phyloP scores from a whole-genome alignment of 2,329 filamentous ascomycete species.

The Colletotrichum liriopes region DNA sequence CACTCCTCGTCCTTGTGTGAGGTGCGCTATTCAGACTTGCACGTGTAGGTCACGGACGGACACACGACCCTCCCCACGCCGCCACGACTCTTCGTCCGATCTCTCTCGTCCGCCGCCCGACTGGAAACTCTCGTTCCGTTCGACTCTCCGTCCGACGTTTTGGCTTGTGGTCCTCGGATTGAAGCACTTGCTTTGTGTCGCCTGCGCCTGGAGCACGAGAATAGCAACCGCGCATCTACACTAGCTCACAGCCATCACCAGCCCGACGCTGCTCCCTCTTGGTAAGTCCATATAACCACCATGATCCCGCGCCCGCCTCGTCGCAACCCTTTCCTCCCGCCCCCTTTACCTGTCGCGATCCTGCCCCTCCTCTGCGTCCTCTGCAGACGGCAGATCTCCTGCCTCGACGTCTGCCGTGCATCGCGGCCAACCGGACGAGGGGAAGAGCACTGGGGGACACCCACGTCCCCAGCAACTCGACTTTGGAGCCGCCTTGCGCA shows the following conservation, averaged over 20 bases:
- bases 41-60: conserved; percentile 21
- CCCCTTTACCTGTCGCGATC: conserved; percentile 23
- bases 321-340: conserved; percentile 4
- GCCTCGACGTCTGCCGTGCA: conserved; percentile 29
- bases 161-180: conserved; percentile 16
- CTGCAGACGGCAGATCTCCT: conserved; percentile 34
- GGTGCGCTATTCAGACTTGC: conserved; percentile 6
- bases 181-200: conserved; percentile 14
- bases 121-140: conserved; percentile 30
- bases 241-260: conserved; percentile 2
- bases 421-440: conserved; percentile 20
- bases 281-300: conserved; percentile 33
- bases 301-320: conserved; percentile 4
- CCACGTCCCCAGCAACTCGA: conserved; percentile 21
- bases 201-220: conserved; percentile 22
- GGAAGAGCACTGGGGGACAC: conserved; percentile 22
- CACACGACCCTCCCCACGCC: conserved; percentile 29
- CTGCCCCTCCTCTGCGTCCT: conserved; percentile 24
- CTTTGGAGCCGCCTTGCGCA: conserved; percentile 21
- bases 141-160: conserved; percentile 36
- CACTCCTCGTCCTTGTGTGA: conserved; percentile 16
- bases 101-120: conserved; percentile 24
- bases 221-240: conserved; percentile 26
- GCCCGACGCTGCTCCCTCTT: neutral
- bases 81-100: conserved; percentile 36